Evolutionary conservation across 306 rosid genomes (phyloP), one percentile per base, ranked within the genome.

Genomic region (Vigna reflexopilosa): DNA sequence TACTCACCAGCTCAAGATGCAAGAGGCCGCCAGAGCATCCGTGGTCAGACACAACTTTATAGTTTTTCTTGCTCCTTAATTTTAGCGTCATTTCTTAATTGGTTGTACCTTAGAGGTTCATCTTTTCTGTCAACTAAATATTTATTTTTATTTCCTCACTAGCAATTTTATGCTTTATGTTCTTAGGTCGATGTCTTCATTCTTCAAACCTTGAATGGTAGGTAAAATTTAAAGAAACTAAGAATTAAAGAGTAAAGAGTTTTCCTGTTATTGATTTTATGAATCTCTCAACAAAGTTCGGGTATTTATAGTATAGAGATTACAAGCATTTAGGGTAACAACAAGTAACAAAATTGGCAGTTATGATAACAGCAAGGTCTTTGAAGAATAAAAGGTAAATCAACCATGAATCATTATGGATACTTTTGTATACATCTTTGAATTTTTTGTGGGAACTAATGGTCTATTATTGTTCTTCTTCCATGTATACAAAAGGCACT

Each of bases 1-100:
- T 88, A 84, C 76, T 84, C 97, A 51, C 91, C 97, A 6, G 82
- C 76, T 51, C 88, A 89, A 87, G 90, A 93, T 80, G 85, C 85
- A 77, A 87, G 96, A 81, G 88, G 84, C 54, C 88, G 79, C 71
- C 90, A 85, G 55, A 55, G 63, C 48, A 59, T 78, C 82, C 93
- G 34, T 40, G 98, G 98, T 95, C 52, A 86, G 86, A 52, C 75
- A 73, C 58, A 72, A 70, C 76, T 79, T 75, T 50, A 24, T 67
- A 62, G 72, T 64, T 74, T 45, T 82, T 36, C 19, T 73, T 80
- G 42, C 62, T 76, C 48, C 15, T 76, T 78, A 57, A 70, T 63
- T 77, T 42, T 17, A 20, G 44, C 85, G 74, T 56, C 66, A 45
- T 38, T 57, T 57, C 38, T 59, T 40, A 58, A 14, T 56, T 71